Base-by-base conservation (phyloP, 805 yeast genomes). In the Ogataea salicorniae region DNA sequence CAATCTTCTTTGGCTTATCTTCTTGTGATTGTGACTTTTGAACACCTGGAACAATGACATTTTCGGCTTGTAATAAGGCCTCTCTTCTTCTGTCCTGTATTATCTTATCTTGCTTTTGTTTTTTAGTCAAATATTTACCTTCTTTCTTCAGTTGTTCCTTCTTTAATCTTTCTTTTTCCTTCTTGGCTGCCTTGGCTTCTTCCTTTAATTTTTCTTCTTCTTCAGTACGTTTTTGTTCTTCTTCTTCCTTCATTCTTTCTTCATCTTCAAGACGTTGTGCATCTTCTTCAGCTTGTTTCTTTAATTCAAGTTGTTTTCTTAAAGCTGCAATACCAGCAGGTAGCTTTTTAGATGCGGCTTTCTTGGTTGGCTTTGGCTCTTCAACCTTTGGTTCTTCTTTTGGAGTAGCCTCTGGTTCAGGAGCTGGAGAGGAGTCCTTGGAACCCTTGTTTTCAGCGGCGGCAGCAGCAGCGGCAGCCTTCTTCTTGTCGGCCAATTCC, bases 131-230 rank as follows among this genome's bases (percentile, higher is more conserved):
- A 46, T 84, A 81, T 65, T 94, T 94, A 62, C 99, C 99, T 70
- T 92, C 97, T 34, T 97, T 94, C 71, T 87, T 88, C 66, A 94
- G 80, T 71, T 88, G 92, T 61, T 94, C 99, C 56, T 80, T 84
- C 75, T 86, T 90, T 50, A 78, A 77, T 70, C 78, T 85, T 61
- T 92, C 97, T 65, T 81, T 87, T 69, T 94, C 99, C 61, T 83
- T 88, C 79, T 87, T 92, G 13, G 74, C 75, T 57, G 69, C 74
- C 47, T 76, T 79, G 36, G 79, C 81, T 56, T 79, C 91, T 53
- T 76, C 77, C 48, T 73, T 74, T 46, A 71, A 79, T 23, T 68
- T 87, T 61, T 83, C 96, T 62, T 83, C 94, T 56, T 74, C 83
- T 38, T 71, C 74, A 5, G 70, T 70, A 20, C 60, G 60, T 47